phyloP scores from a whole-genome alignment of 495 filamentous ascomycete genomes.

The Friedmanniomyces simplex region DNA sequence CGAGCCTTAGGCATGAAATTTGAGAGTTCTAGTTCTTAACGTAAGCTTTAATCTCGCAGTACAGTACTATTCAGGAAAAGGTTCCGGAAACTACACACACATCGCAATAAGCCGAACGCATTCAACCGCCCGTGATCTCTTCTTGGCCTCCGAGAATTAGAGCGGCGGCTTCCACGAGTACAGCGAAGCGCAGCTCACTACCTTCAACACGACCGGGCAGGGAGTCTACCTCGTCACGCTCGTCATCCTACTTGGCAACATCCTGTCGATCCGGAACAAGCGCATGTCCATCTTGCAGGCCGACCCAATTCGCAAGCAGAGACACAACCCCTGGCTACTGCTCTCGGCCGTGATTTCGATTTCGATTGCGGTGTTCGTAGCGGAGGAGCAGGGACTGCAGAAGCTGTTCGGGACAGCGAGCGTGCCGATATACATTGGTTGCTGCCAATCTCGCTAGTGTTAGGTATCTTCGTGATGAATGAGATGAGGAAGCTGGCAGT shows the following conservation, averaged over 20 bases:
- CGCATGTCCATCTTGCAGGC: conserved; percentile 57
- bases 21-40: too few relatives aligned
- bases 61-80: too few relatives aligned
- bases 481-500: conserved; percentile 37
- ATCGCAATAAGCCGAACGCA: too few relatives aligned
- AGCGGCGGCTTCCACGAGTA: conserved; percentile 41
- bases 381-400: conserved; percentile 41
- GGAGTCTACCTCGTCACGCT: conserved; percentile 63
- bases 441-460: conserved; percentile 39
- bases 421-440: conserved; percentile 44
- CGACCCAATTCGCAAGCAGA: conserved; percentile 38
- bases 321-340: conserved; percentile 43
- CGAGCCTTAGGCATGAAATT: too few relatives aligned
- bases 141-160: conserved; percentile 41
- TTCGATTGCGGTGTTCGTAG: conserved; percentile 43
- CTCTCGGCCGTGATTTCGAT: conserved; percentile 36
- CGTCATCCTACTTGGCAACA: conserved; percentile 61
- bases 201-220: conserved; percentile 32
- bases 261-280: conserved; percentile 53
- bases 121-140: conserved; percentile 33
- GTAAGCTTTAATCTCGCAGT: too few relatives aligned
- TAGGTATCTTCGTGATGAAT: conserved; percentile 44
- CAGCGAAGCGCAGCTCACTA: conserved; percentile 30
- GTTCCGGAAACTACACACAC: too few relatives aligned
- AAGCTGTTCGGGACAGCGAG: conserved; percentile 38